phyloP scores from a whole-genome alignment of 2,329 filamentous ascomycete species.

The Colletotrichum horii region DNA sequence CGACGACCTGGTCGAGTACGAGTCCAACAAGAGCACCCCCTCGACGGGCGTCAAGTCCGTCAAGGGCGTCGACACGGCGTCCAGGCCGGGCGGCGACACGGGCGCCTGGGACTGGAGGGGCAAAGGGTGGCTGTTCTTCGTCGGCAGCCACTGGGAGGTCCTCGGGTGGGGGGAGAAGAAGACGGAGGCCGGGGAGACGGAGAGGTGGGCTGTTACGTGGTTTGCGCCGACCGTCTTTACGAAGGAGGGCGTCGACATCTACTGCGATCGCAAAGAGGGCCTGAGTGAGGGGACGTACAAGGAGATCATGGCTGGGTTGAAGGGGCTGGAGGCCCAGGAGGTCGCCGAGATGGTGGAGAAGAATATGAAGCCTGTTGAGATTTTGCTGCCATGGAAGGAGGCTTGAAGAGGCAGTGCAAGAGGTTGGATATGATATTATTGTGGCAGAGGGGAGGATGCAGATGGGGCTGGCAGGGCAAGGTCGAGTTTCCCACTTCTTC shows the following conservation, averaged over 20 bases:
- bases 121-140: slow-evolving; percentile 75
- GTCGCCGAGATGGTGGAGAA: slow-evolving; percentile 55
- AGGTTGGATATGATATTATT: neutral
- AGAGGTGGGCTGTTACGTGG: slow-evolving; percentile 81
- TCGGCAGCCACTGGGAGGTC: slow-evolving; percentile 80
- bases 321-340: slow-evolving; percentile 57
- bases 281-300: slow-evolving; percentile 61
- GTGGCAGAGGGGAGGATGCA: neutral
- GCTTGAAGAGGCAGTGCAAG: neutral
- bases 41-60: slow-evolving; percentile 61
- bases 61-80: slow-evolving; percentile 65
- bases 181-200: slow-evolving; percentile 42
- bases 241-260: slow-evolving; percentile 81
- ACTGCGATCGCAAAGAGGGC: slow-evolving; percentile 67
- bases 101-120: slow-evolving; percentile 78
- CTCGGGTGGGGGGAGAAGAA: slow-evolving; percentile 72
- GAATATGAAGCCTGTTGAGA: slow-evolving; percentile 56
- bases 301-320: slow-evolving; percentile 60
- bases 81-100: slow-evolving; percentile 28
- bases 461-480: neutral
- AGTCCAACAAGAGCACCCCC: slow-evolving; percentile 47
- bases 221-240: slow-evolving; percentile 86
- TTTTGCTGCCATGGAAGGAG: slow-evolving; percentile 56
- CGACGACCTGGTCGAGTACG: slow-evolving; percentile 77
- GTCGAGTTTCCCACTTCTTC: neutral